These are phyloP conservation scores for Tetrapisispora arboricola DNA, from an alignment of 805 yeast genomes.

Conservation along the genomic window DNA sequence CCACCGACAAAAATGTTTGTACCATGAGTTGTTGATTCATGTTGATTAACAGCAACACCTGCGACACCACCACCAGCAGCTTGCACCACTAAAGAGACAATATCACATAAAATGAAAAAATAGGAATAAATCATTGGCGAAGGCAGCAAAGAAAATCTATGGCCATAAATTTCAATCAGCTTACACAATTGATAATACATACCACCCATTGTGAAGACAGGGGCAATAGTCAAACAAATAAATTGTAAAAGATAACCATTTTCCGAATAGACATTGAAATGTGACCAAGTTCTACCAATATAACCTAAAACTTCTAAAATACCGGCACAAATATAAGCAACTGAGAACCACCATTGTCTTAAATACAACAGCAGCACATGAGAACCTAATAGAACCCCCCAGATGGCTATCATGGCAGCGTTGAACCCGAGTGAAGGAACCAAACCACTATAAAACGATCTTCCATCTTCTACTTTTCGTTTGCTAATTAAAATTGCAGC, in stretches of 20 bases:
- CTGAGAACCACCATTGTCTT: slow-evolving; percentile 58
- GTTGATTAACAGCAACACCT: slow-evolving; percentile 33
- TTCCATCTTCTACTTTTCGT: neutral
- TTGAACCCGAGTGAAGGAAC: slow-evolving; percentile 51
- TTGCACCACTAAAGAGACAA: slow-evolving; percentile 54
- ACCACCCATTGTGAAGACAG: slow-evolving; percentile 80
- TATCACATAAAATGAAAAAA: slow-evolving; percentile 59
- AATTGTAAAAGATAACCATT: slow-evolving; percentile 52
- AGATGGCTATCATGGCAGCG: slow-evolving; percentile 43
- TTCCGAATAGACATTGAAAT: slow-evolving; percentile 27
- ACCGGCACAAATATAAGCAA: slow-evolving; percentile 45
- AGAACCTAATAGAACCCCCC: slow-evolving; percentile 36
- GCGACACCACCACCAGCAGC: slow-evolving; percentile 73
- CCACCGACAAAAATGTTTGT: slow-evolving; percentile 60
- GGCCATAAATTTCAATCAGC: slow-evolving; percentile 51
- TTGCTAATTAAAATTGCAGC: neutral
- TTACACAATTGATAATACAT: slow-evolving; percentile 64
- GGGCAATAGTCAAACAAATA: slow-evolving; percentile 63
- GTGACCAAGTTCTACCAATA: slow-evolving; percentile 45
- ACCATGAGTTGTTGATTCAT: slow-evolving; percentile 18
- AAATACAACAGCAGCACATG: slow-evolving; percentile 40
- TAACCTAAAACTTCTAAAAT: slow-evolving; percentile 62
- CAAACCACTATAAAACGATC: slow-evolving; percentile 31
- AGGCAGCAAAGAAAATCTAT: slow-evolving; percentile 36
- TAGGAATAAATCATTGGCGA: slow-evolving; percentile 35